phyloP scores from a whole-genome alignment of 257 asterid species.

The Penstemon eatonii region DNA sequence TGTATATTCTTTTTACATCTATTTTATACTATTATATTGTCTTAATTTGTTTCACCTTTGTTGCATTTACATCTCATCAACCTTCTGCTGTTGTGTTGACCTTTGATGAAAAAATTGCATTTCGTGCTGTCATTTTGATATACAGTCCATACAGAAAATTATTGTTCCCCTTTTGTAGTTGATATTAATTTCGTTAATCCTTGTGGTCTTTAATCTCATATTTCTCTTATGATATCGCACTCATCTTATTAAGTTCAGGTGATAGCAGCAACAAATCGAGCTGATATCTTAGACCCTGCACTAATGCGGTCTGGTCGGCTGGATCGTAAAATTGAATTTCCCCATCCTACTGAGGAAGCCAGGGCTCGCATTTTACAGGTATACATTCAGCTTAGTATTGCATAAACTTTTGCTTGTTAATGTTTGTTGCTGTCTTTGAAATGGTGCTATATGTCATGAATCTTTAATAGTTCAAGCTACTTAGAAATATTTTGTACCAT shows the following conservation, averaged over 20 bases:
- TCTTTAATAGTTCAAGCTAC: neutral
- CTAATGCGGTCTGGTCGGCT: constrained; percentile 90
- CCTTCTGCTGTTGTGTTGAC: neutral
- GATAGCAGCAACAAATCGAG: constrained; percentile 95
- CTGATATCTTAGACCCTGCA: constrained; percentile 96
- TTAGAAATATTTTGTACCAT: neutral
- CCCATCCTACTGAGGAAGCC: constrained; percentile 94
- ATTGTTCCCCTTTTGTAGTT: neutral
- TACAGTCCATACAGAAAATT: neutral
- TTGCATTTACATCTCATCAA: neutral
- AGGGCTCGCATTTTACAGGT: constrained; percentile 88
- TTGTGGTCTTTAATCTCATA: neutral
- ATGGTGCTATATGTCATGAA: neutral
- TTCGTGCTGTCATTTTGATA: neutral
- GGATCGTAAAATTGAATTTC: constrained; percentile 97
- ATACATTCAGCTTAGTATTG: neutral
- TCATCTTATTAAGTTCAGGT: constrained; percentile 48
- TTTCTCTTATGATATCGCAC: constrained; percentile 9
- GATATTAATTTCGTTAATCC: neutral
- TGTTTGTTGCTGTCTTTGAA: constrained; percentile 5
- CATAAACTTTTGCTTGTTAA: neutral
- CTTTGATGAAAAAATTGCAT: neutral
- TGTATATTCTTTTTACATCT: neutral
- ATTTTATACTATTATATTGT: neutral
- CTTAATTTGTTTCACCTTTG: neutral